Percentiles rank a stretch among this genome's conserved stretches.
Conservation (phyloP, 495 filamentous ascomycete species). For the Corynascus novoguineensis region DNA sequence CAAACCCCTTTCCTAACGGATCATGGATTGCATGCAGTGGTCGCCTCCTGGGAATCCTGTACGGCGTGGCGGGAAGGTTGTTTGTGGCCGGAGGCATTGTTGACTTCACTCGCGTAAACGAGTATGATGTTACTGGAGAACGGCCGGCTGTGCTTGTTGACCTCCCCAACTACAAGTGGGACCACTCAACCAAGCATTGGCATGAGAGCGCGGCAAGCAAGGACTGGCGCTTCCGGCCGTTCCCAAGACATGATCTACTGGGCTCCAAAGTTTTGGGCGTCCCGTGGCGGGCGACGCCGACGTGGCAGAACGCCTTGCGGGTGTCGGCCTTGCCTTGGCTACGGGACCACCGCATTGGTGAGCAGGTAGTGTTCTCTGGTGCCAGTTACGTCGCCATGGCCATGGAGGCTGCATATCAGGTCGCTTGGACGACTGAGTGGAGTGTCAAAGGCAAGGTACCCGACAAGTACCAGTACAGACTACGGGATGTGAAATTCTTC, state of each 20-base stretch:
- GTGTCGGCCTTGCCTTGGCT: conserved; percentile 40
- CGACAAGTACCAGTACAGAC: not conserved
- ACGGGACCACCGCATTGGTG: conserved; percentile 36
- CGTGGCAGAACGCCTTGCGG: too few relatives aligned
- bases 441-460: not conserved
- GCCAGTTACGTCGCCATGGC: conserved; percentile 17
- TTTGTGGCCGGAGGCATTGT: too few relatives aligned
- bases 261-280: conserved; percentile 12
- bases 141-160: too few relatives aligned
- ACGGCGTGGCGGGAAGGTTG: too few relatives aligned
- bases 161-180: conserved; percentile 33
- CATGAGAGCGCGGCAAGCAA: conserved; percentile 15
- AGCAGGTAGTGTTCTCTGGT: conserved; percentile 20
- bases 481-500: conserved; percentile 10
- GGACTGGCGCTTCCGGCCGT: conserved; percentile 17
- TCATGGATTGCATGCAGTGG: conserved; percentile 6
- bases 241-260: conserved; percentile 15
- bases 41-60: conserved; percentile 1
- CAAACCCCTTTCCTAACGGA: not conserved
- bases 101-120: too few relatives aligned
- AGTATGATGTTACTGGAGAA: too few relatives aligned
- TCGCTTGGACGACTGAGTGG: not conserved
- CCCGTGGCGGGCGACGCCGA: conserved; percentile 14
- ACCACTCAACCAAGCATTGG: conserved; percentile 24
- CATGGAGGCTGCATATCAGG: conserved; percentile 14